phyloP scores from a whole-genome alignment of 2,329 filamentous ascomycete genomes.

The Dothistroma pini region DNA sequence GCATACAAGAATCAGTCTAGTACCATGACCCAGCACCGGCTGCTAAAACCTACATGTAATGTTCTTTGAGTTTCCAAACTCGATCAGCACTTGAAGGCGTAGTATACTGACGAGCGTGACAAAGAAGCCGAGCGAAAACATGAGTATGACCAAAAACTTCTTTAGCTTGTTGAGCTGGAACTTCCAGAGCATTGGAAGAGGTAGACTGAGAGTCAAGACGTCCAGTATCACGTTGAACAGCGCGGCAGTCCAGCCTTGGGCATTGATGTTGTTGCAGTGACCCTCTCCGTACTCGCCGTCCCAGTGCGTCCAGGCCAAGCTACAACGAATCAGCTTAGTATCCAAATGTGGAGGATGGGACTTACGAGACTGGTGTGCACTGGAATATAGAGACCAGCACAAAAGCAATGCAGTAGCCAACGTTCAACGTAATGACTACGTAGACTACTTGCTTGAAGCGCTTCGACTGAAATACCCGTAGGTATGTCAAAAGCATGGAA shows the following conservation, averaged over 20 bases:
- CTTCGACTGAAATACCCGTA: conserved; percentile 22
- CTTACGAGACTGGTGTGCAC: conserved; percentile 11
- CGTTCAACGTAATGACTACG: conserved; percentile 16
- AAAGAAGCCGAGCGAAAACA: conserved; percentile 22
- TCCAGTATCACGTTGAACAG: conserved; percentile 23
- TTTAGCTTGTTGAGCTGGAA: conserved; percentile 22
- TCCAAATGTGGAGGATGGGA: no score
- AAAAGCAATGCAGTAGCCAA: conserved; percentile 16
- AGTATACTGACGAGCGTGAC: conserved; percentile 21
- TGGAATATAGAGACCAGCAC: conserved; percentile 20
- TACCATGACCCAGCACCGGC: not conserved
- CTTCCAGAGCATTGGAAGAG: conserved; percentile 21
- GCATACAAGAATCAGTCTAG: not conserved
- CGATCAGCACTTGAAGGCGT: conserved; percentile 20
- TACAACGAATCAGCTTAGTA: no score
- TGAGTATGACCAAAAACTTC: conserved; percentile 23
- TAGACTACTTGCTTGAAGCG: conserved; percentile 14
- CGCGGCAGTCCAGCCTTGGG: conserved; percentile 20
- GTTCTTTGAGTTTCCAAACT: conserved; percentile 19
- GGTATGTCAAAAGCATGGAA: conserved; percentile 18
- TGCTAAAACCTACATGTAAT: conserved; percentile 11
- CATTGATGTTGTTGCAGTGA: conserved; percentile 23
- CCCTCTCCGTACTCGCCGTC: conserved; percentile 8
- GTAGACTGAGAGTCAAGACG: conserved; percentile 21
- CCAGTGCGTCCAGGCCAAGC: conserved; percentile 19